phyloP scores from a whole-genome alignment of 345 rosid genomes.

The Gossypium rotundifolium region DNA sequence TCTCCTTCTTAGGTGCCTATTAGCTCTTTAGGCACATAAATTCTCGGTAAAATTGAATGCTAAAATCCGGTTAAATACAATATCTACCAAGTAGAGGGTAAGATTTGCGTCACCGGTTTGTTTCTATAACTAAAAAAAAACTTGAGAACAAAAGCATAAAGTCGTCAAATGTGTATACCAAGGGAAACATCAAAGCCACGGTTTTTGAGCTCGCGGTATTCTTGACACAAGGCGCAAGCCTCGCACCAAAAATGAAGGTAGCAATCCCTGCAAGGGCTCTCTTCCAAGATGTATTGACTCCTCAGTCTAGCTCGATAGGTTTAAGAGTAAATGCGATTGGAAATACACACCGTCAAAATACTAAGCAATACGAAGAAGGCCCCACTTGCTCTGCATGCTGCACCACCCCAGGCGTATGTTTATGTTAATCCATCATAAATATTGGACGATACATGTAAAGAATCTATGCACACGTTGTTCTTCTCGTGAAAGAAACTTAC shows the following conservation, averaged over 20 bases:
- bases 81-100: too few relatives aligned
- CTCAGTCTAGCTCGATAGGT: slow-evolving; percentile 25
- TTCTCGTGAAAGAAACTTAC: slow-evolving; percentile 15
- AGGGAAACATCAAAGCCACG: slow-evolving; percentile 35
- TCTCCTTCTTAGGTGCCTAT: too few relatives aligned
- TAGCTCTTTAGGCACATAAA: too few relatives aligned
- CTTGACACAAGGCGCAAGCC: slow-evolving; percentile 32
- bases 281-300: slow-evolving; percentile 21
- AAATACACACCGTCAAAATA: slow-evolving; percentile 7
- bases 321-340: slow-evolving; percentile 19
- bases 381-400: slow-evolving; percentile 33
- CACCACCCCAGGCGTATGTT: neutral
- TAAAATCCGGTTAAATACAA: too few relatives aligned
- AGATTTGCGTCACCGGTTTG: too few relatives aligned
- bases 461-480: neutral
- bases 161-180: slow-evolving; percentile 12
- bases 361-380: slow-evolving; percentile 4
- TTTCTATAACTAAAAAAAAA: too few relatives aligned
- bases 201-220: slow-evolving; percentile 35
- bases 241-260: slow-evolving; percentile 29
- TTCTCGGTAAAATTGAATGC: too few relatives aligned
- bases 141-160: too few relatives aligned
- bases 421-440: neutral
- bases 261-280: slow-evolving; percentile 20
- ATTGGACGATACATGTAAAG: neutral